These are phyloP conservation scores for Pyrus hybrid DNA, from an alignment of 331 rosid species.

Conservation along the genomic window DNA sequence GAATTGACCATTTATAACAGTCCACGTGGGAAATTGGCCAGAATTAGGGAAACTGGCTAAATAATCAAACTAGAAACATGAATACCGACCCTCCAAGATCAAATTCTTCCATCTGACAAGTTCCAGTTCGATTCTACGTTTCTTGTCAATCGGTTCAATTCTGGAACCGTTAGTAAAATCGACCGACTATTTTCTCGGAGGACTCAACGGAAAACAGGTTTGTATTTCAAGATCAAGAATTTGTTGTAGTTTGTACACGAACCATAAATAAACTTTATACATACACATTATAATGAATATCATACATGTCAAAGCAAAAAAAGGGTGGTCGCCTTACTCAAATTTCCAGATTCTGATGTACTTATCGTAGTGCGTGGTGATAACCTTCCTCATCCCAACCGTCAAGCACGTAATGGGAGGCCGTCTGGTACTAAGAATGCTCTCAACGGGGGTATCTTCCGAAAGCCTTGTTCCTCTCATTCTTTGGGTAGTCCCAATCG, in stretches of 20 bases:
- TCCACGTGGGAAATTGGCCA: no score
- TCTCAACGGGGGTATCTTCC: constrained; percentile 32
- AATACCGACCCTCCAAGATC: no score
- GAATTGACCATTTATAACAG: no score
- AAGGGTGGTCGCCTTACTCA: neutral
- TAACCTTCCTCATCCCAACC: constrained; percentile 81
- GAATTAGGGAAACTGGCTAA: no score
- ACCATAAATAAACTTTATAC: neutral
- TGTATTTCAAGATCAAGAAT: neutral
- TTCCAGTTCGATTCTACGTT: neutral
- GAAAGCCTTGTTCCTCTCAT: constrained; percentile 50
- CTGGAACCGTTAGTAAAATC: no score
- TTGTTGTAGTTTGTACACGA: neutral
- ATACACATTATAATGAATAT: no score
- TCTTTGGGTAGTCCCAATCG: constrained; percentile 23
- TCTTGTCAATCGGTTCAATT: neutral
- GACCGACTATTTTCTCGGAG: no score
- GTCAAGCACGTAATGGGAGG: constrained; percentile 71
- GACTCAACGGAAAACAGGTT: no score
- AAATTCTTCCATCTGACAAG: neutral
- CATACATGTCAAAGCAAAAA: neutral
- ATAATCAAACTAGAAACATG: no score
- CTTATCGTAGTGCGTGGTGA: constrained; percentile 51
- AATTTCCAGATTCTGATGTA: constrained; percentile 74
- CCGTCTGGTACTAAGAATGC: constrained; percentile 27